Evolutionary conservation across 2,329 filamentous ascomycete genomes (phyloP), one percentile per base, ranked within the genome.

Genomic region (Sporothrix curviconia): DNA sequence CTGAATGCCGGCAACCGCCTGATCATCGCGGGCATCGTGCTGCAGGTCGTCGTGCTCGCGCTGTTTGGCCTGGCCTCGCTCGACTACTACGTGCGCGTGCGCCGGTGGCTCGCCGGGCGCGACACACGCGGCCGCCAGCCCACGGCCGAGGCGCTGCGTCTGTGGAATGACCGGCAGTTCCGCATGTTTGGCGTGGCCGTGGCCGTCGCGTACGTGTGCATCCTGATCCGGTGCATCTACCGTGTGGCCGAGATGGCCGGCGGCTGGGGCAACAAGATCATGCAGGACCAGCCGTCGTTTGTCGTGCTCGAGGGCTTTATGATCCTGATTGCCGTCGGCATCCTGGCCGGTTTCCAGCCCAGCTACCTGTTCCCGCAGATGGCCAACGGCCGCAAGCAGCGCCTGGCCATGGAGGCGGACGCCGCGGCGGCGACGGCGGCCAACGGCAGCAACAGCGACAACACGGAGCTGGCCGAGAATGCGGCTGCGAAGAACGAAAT

Each of bases 251-350:
- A 86, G 66, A 84, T 86, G 80, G 77, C 79, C 2, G 80, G 80
- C 25, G 83, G 83, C 19, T 86, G 82, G 82, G 80, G 79, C 9
- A 84, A 83, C 69, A 66, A 73, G 15, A 80, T 85, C 66, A 85
- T 86, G 81, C 80, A 82, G 62, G 76, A 85, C 67, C 73, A 86
- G 71, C 71, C 74, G 44, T 78, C 77, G 17, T 86, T 85, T 64
- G 75, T 84, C 59, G 76, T 80, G 12, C 74, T 85, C 39, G 83
- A 86, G 63, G 73, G 75, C 60, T 74, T 75, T 56, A 76, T 83
- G 67, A 71, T 83, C 55, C 66, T 80, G 25, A 69, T 83, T 58
- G 74, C 77, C 25, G 74, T 74, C 15, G 65, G 72, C 17, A 70
- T 81, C 19, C 72, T 84, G 36, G 78, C 79, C 6, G 67, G 70